phyloP scores from a whole-genome alignment of 2,329 filamentous ascomycete species.

The Cytospora leucostoma region DNA sequence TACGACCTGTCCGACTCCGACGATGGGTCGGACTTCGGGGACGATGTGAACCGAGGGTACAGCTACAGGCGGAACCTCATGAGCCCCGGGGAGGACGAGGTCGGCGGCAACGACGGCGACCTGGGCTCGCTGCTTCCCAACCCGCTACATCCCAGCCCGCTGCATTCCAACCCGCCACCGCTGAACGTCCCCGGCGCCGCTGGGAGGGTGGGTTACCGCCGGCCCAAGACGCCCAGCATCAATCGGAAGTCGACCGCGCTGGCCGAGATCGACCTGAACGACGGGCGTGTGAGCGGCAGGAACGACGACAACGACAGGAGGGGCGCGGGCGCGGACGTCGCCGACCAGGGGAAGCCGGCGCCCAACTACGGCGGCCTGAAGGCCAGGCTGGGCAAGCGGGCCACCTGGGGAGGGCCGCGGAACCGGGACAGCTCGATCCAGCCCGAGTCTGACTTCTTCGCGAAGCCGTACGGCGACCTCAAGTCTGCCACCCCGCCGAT shows the following conservation, averaged over 20 bases:
- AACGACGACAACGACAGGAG: constrained; percentile 41
- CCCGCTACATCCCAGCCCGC: constrained; percentile 56
- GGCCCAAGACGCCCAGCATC: constrained; percentile 35
- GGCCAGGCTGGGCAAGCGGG: constrained; percentile 20
- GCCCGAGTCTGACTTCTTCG: constrained; percentile 50
- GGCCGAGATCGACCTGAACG: constrained; percentile 49
- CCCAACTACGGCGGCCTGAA: constrained; percentile 13
- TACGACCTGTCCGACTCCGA: constrained; percentile 45
- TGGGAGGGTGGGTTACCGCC: constrained; percentile 13
- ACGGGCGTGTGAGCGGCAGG: constrained; percentile 49
- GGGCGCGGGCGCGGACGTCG: constrained; percentile 5
- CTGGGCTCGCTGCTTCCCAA: constrained; percentile 47
- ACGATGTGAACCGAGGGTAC: constrained; percentile 33
- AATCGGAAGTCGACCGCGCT: constrained; percentile 39
- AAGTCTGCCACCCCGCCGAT: constrained; percentile 55
- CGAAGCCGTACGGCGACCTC: constrained; percentile 62
- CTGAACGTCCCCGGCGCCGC: constrained; percentile 6
- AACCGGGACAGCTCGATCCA: constrained; percentile 52
- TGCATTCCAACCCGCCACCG: constrained; percentile 52
- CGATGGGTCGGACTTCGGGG: constrained; percentile 39
- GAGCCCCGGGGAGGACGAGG: constrained; percentile 24
- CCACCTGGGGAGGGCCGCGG: constrained; percentile 29
- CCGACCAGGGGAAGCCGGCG: constrained; percentile 10
- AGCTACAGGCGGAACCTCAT: constrained; percentile 30
- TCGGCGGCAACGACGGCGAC: constrained; percentile 32